Base-by-base conservation (phyloP, 306 rosid genomes). In the Dicorynia guianensis region DNA sequence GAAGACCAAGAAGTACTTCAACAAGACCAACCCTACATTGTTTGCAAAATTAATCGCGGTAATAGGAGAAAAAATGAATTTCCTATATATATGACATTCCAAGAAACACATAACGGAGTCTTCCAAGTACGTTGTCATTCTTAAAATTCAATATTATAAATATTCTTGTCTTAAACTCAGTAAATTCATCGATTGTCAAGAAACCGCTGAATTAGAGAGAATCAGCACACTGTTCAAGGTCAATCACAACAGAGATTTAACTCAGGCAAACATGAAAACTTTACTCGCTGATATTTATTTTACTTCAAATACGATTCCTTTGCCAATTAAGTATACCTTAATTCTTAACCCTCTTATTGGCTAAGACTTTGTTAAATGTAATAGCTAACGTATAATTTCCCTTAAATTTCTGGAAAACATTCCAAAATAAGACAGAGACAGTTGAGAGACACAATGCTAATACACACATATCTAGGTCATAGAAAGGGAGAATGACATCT, bases 1-100 rank as follows among this genome's bases (percentile, higher is more conserved):
- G 97, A 85, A 95, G 99, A 82, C 99, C 99, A 54, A 95, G 99
- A 80, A 95, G 99, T 49, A 95, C 93, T 77, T 92, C 93, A 58
- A 92, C 97, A 84, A 95, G 97, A 69, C 99, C 99, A 85, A 90
- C 99, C 82, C 99, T 95, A 79, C 80, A 86, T 74, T 69, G 83
- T 80, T 63, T 75, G 78, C 19, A 74, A 81, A 78, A 47, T 15
- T 69, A 18, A 20, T 47, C 57, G 74, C 69, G 79, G 78, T 19
- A 66, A 17, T 67, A 63, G 66, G 44, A 30, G 34, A 47, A 53
- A 57, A 8, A 56, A 46, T 71, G 67, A 58, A 69, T 57, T 40
- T 7, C 42, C 43, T 35, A 61, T 7, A 25, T 25, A 25, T 25
- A 25, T 25, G 71, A 44, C 59, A 20, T 71, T 42, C 52, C 13